Base-by-base conservation (phyloP, 139 green algal species). In the Tetraselmis chui region DNA sequence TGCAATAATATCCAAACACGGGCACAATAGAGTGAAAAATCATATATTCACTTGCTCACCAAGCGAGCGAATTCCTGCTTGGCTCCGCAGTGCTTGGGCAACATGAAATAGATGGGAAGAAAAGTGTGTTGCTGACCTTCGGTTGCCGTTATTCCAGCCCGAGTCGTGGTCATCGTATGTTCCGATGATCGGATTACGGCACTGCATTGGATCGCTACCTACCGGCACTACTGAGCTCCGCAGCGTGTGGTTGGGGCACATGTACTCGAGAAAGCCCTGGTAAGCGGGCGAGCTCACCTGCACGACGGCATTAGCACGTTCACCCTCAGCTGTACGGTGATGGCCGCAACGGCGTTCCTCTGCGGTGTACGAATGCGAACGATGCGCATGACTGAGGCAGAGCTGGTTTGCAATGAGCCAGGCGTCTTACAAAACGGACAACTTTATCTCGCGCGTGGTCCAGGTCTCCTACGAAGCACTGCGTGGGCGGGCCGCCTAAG, bases 161-260 rank as follows among this genome's bases (percentile, higher is more conserved):
- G 29, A 91, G 80, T 94, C 91, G 74, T 94, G 91, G 81, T 94
- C 91, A 77, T 92, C 91, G 59, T 90, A 94, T 1, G 83, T 84
- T 0, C 91, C 91, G 28, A 95, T 77, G 1, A 95, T 89, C 0
- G 90, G 88, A 1, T 89, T 77, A 0, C 83, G 87, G 81, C 91
- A 95, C 1, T 81, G 76, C 0, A 23, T 0, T 1, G 88, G 85
- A 80, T 93, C 85, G 0, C 84, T 86, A 0, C 91, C 91, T 0
- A 76, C 27, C 0, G 89, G 90, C 11, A 90, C 89, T 31, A 88
- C 91, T 2, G 78, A 25, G 0, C 80, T 81, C 0, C 29, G 76
- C 0, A 74, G 28, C 30, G 27, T 59, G 59, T 84, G 85, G 23
- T 84, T 82, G 0, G 89, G 89, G 77, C 90, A 94, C 90, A 94